These are phyloP conservation scores for Acacia melanoxylon DNA, from an alignment of 306 rosid species.

Conservation along the genomic window DNA sequence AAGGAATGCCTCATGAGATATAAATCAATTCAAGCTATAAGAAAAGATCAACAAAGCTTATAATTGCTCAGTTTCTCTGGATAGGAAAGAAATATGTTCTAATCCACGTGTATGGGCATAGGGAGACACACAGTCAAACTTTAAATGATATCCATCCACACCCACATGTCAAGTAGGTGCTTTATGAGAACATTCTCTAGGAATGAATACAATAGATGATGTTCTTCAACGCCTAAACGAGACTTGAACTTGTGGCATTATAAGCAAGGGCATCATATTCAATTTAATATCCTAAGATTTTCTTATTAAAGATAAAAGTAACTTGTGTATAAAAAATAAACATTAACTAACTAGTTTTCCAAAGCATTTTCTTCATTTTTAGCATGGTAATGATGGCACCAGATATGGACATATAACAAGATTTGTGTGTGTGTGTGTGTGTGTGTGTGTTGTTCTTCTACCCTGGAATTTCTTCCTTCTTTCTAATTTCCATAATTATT, in stretches of 20 bases:
- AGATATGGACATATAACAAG: not conserved
- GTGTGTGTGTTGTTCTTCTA: not conserved
- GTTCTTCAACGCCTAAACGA: not conserved
- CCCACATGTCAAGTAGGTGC: not conserved
- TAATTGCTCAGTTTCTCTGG: not conserved
- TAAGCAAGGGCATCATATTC: not conserved
- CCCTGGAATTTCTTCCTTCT: not conserved
- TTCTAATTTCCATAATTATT: not conserved
- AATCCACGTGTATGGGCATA: not conserved
- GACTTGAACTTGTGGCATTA: not conserved
- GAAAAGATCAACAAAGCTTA: not conserved
- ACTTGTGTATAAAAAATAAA: not conserved
- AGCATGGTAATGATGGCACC: not conserved
- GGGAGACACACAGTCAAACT: not conserved
- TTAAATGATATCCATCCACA: not conserved
- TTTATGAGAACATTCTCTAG: not conserved
- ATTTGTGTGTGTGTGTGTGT: not conserved
- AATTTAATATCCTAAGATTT: not conserved
- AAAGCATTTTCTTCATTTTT: not conserved
- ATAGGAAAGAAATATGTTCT: not conserved
- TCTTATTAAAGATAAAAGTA: not conserved
- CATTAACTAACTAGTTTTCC: not conserved
- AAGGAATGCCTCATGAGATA: not conserved
- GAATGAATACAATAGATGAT: not conserved
- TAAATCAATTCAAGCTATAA: not conserved